Base-by-base conservation (phyloP, 2,329 filamentous ascomycete genomes). In the Colletotrichum magnum region DNA sequence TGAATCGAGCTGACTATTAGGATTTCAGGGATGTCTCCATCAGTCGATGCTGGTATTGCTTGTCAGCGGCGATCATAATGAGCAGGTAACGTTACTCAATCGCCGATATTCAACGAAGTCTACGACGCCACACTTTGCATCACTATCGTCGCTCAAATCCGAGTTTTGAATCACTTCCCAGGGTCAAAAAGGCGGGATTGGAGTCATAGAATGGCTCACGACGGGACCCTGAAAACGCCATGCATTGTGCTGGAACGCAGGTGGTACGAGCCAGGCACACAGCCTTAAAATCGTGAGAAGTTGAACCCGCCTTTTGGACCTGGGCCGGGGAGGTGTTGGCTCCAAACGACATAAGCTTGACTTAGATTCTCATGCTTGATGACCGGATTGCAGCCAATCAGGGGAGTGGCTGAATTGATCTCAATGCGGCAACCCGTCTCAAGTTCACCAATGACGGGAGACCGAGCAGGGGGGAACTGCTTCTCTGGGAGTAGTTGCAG, bases 71-170 rank as follows among this genome's bases (percentile, higher is more conserved):
- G 15, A 21, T 18, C 15, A 41, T 64, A 7, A 26, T 41, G 24
- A 43, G 15, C 51, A 59, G 48, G 66, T 60, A 66, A 69, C 61
- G 62, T 60, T 54, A 43, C 60, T 21, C 36, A 15, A 24, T 18
- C 21, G 28, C 26, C 21, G n/a, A 32, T 47, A 50, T 45, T 43
- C 18, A 12, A 15, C 4, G 24, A 18, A 52, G 58, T 24, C 16
- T 18, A 18, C 24, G 43, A 21, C n/a, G 12, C 32, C 32, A 51
- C 54, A 15, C 48, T 41, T 21, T 65, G 50, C 32, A 28, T 26
- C 47, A 52, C 15, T 51, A 24, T 16, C 41, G 36, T 65, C 61
- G 66, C 66, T 43, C 24, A 68, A 65, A 39, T 65, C 66, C 62
- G 62, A 54, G 7, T 13, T 21, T 41, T 28, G 66, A 51, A 67